A percentile compares a stretch with the other conserved stretches of the same genome.
Conservation (phyloP, 148 eudicot genomes). For the Vaccinium corymbosum region DNA sequence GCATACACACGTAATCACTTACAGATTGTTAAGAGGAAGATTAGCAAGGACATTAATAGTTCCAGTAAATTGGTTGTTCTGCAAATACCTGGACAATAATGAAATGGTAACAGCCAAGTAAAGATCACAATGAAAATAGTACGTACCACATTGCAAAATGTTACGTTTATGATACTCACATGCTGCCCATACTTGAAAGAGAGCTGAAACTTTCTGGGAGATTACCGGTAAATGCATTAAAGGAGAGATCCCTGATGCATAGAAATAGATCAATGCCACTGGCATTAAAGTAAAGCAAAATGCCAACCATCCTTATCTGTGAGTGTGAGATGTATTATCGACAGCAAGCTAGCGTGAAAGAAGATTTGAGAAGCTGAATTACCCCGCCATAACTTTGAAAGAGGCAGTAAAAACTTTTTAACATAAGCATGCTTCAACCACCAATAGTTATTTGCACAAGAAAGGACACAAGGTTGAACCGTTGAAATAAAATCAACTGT, state of each 20-base stretch:
- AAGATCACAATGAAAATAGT: neutral
- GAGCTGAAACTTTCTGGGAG: slow-evolving; percentile 63
- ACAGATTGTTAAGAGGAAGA: slow-evolving; percentile 81
- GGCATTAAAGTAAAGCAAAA: neutral
- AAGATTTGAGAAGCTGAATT: neutral
- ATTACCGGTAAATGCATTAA: slow-evolving; percentile 60
- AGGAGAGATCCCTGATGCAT: slow-evolving; percentile 72
- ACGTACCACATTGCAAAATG: neutral
- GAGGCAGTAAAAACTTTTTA: neutral
- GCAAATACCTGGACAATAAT: slow-evolving; percentile 61
- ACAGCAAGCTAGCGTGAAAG: neutral
- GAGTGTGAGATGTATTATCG: neutral
- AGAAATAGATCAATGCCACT: slow-evolving; percentile 13
- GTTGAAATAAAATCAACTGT: neutral
- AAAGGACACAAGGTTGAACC: neutral
- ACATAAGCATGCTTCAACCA: neutral
- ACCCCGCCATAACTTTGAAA: slow-evolving; percentile 3
- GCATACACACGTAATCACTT: slow-evolving; percentile 28
- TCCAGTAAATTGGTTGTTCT: slow-evolving; percentile 95
- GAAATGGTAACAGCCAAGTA: neutral
- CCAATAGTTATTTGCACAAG: neutral
- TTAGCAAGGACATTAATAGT: slow-evolving; percentile 76
- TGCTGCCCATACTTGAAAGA: slow-evolving; percentile 55
- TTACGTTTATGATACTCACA: slow-evolving; percentile 47
- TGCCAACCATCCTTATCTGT: slow-evolving; percentile 1